Conservation (phyloP, 2,329 filamentous ascomycete species). For the Pseudogymnoascus sp. region DNA sequence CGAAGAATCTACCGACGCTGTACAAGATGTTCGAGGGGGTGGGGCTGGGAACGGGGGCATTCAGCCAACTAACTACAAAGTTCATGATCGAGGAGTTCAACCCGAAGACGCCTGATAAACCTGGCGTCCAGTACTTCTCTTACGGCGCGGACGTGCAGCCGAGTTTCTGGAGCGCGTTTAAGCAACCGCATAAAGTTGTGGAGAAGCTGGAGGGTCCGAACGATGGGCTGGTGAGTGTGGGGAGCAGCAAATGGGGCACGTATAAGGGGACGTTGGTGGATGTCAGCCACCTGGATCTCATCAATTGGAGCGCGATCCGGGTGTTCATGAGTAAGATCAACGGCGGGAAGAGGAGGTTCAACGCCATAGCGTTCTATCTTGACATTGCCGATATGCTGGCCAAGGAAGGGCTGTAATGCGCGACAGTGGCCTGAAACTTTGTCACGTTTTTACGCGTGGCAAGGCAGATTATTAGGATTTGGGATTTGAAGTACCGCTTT, state of each 20-base stretch:
- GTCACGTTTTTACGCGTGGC: constrained; percentile 5
- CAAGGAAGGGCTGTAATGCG: constrained; percentile 45
- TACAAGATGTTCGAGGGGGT: constrained; percentile 43
- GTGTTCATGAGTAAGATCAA: constrained; percentile 46
- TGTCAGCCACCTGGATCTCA: constrained; percentile 56
- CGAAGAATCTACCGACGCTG: constrained; percentile 43
- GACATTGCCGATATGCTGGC: constrained; percentile 63
- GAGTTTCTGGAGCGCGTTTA: constrained; percentile 59
- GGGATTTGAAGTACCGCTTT: neutral
- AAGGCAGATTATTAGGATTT: neutral
- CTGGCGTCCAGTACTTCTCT: constrained; percentile 50
- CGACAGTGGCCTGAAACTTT: neutral
- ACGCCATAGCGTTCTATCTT: constrained; percentile 60
- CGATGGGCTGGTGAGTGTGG: constrained; percentile 60
- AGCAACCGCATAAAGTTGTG: constrained; percentile 44
- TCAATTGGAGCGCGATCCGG: constrained; percentile 58
- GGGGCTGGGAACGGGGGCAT: constrained; percentile 51
- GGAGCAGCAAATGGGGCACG: constrained; percentile 52
- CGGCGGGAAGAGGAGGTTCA: constrained; percentile 50
- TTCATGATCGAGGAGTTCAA: constrained; percentile 56
- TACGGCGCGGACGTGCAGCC: constrained; percentile 48
- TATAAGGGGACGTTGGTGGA: constrained; percentile 56
- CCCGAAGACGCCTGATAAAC: constrained; percentile 44
- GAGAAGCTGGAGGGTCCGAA: constrained; percentile 48
- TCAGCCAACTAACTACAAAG: constrained; percentile 49